Base-by-base conservation (phyloP, 345 rosid genomes). In the Salix purpurea region DNA sequence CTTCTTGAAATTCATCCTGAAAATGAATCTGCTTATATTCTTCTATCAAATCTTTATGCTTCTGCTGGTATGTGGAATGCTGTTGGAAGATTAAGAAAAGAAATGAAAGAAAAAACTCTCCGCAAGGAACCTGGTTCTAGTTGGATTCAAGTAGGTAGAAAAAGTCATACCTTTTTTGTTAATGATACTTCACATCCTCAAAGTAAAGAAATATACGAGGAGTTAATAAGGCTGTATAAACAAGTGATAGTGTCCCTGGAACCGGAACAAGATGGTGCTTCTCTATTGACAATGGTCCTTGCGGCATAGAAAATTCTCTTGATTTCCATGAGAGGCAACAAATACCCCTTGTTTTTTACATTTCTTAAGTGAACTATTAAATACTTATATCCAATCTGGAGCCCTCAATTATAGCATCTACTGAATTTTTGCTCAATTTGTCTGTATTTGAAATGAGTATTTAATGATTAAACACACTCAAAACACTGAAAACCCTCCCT, bases 101-200 rank as follows among this genome's bases (percentile, higher is more conserved):
- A 56, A 58, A 78, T 78, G 72, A 78, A 66, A 32, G 66, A 50
- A 5, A 77, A 71, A 71, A 58, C n/a, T 32, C 4, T 64, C 36
- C 30, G 14, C 19, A 77, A 71, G 67, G 74, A 50, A 44, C 75
- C 80, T 50, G 80, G 75, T 44, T 77, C 52, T 65, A 77, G 80
- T 23, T 65, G 75, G 75, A 77, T 77, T 77, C 83, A 81, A 67
- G 72, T 81, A 14, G 71, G 75, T 16, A 82, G 85, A 70, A 70
- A 69, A 15, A 75, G 70, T 28, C 78, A 81, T 76, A 69, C 68
- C 66, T 83, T 87, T 71, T 72, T 78, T 1, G 81, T 81, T 11
- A 66, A 76, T 74, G 86, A 84, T 67, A 62, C 67, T 30, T 87
- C 74, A 69, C 86, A 84, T 73, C 69, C 83, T 61, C 77, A 69